Percentiles rank a stretch among this genome's conserved stretches.
phyloP scores from a whole-genome alignment of 495 filamentous ascomycete species.

The Aspergillus nanangensis region DNA sequence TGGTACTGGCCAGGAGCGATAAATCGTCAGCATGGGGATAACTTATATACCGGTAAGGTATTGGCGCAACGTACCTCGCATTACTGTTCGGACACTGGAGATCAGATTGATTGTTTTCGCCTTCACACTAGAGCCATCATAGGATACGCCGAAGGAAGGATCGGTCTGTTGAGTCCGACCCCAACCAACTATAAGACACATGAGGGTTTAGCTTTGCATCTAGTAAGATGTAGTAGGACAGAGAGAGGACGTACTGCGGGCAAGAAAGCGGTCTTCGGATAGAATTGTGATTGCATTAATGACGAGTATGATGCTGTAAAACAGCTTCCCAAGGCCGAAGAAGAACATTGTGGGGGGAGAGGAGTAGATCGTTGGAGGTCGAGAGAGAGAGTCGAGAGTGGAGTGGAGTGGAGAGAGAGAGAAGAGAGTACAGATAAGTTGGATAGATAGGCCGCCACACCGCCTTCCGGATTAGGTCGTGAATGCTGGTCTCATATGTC shows the following conservation, averaged over 20 bases:
- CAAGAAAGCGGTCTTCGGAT: conserved; percentile 96
- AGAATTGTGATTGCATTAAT: conserved; percentile 93
- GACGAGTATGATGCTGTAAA: conserved; percentile 78
- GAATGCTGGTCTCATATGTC: too few relatives aligned
- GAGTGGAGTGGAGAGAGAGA: conserved; percentile 7
- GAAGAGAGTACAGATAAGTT: neutral
- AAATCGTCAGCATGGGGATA: neutral
- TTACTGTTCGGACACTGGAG: conserved; percentile 82
- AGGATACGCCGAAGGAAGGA: conserved; percentile 66
- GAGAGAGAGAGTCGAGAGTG: conserved; percentile 11
- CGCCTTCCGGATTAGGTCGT: too few relatives aligned
- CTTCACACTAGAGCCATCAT: conserved; percentile 76
- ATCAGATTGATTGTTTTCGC: conserved; percentile 85
- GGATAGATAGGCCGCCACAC: conserved; percentile 1
- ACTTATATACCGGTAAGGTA: neutral
- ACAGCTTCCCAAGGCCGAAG: conserved; percentile 65
- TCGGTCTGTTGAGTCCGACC: conserved; percentile 61
- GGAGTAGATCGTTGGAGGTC: conserved; percentile 2
- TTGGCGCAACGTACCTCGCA: conserved; percentile 71
- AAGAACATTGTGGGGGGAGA: conserved; percentile 51
- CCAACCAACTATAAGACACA: conserved; percentile 64
- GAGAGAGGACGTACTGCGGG: conserved; percentile 72
- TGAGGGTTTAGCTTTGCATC: conserved; percentile 7
- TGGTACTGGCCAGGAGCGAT: neutral
- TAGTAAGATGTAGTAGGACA: too few relatives aligned